Evolutionary conservation across 2,329 filamentous ascomycete species (phyloP).

Genomic region (Microcera coccophila): DNA sequence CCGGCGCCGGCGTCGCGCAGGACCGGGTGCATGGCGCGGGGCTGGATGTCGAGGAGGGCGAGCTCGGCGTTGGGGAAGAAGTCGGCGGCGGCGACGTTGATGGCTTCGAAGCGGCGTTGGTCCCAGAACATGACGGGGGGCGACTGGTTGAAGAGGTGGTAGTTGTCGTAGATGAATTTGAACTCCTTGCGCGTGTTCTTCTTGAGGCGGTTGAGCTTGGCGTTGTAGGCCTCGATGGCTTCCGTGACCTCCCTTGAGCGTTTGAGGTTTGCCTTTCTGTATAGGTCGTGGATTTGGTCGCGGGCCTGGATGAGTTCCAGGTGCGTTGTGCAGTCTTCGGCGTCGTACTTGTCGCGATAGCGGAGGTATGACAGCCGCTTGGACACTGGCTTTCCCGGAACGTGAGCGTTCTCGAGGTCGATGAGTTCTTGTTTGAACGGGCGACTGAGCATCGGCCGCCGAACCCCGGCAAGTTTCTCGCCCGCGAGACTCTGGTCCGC

Average conservation of each 20-base stretch:
- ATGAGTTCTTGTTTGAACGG: slow-evolving; percentile 42
- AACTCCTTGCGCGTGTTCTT: slow-evolving; percentile 36
- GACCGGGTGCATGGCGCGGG: slow-evolving; percentile 48
- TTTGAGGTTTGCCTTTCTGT: slow-evolving; percentile 22
- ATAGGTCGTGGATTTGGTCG: slow-evolving; percentile 24
- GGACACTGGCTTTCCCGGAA: neutral
- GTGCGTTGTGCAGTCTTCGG: slow-evolving; percentile 20
- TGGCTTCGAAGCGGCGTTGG: slow-evolving; percentile 64
- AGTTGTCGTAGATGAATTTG: slow-evolving; percentile 48
- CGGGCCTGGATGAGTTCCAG: slow-evolving; percentile 34
- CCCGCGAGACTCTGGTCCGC: slow-evolving; percentile 21
- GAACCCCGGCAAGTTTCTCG: slow-evolving; percentile 28
- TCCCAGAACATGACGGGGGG: slow-evolving; percentile 63
- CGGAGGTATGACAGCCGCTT: slow-evolving; percentile 28
- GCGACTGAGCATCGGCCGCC: slow-evolving; percentile 33
- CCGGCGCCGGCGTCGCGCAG: slow-evolving; percentile 43
- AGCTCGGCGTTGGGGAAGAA: slow-evolving; percentile 61
- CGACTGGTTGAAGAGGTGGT: slow-evolving; percentile 46
- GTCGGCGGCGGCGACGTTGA: slow-evolving; percentile 56
- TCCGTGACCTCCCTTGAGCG: too few relatives aligned
- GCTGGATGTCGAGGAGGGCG: slow-evolving; percentile 64
- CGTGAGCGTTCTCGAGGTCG: slow-evolving; percentile 30
- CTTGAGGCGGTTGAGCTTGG: slow-evolving; percentile 30
- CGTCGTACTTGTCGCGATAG: slow-evolving; percentile 24
- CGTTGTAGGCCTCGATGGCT: slow-evolving; percentile 34